Percentiles rank a stretch among this genome's conserved stretches.
phyloP scores from a whole-genome alignment of 257 asterid species.

The Solanum medicagineum region DNA sequence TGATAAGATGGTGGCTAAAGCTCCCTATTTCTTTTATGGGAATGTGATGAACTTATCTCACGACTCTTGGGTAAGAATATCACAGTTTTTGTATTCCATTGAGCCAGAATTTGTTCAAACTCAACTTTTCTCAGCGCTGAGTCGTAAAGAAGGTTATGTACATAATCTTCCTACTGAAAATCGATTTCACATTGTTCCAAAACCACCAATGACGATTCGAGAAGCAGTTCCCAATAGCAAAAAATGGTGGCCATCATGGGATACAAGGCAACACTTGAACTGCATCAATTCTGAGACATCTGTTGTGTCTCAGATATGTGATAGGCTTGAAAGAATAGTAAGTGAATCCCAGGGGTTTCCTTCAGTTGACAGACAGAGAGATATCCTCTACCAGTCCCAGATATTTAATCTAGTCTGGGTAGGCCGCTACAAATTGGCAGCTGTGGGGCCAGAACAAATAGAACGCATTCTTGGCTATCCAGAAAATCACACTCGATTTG shows the following conservation, averaged over 20 bases:
- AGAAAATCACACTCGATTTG: constrained; percentile 32
- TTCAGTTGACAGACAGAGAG: constrained; percentile 36
- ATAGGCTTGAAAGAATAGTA: constrained; percentile 41
- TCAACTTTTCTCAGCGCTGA: constrained; percentile 47
- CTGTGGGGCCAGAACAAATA: constrained; percentile 49
- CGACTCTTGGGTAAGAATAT: constrained; percentile 59
- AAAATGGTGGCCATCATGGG: constrained; percentile 94
- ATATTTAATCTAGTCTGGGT: constrained; percentile 61
- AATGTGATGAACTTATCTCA: constrained; percentile 33
- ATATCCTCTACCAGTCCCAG: constrained; percentile 41
- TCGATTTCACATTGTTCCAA: constrained; percentile 50
- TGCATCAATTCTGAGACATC: constrained; percentile 28
- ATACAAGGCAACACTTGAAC: constrained; percentile 51
- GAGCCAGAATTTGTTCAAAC: constrained; percentile 63
- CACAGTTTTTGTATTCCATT: constrained; percentile 56
- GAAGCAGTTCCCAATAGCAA: constrained; percentile 47
- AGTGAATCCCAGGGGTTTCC: constrained; percentile 34
- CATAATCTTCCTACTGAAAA: constrained; percentile 73
- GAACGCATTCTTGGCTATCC: constrained; percentile 84
- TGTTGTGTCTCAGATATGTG: constrained; percentile 34
- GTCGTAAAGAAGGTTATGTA: constrained; percentile 67
- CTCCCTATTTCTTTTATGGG: constrained; percentile 83
- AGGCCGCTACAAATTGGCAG: constrained; percentile 36
- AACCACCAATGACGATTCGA: constrained; percentile 55
- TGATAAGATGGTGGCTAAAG: constrained; percentile 32